Evolutionary conservation across 208 protist species (phyloP).

Genomic region (Vickermania ingenoplastis): DNA sequence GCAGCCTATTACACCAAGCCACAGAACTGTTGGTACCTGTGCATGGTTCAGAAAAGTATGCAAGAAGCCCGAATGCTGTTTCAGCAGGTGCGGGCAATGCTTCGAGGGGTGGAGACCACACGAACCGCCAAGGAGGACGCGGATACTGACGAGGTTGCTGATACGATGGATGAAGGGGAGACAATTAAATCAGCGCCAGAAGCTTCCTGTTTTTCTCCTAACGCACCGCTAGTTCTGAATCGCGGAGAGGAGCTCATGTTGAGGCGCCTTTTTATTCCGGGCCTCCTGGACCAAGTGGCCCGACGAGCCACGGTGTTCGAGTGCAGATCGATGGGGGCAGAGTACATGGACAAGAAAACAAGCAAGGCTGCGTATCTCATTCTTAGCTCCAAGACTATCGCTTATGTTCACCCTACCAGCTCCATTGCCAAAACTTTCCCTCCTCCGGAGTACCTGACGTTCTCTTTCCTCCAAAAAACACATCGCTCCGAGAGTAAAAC

Average conservation of each 20-base stretch:
- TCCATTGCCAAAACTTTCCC: constrained; percentile 72
- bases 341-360: constrained; percentile 76
- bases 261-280: constrained; percentile 77
- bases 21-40: constrained; percentile 7
- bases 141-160: constrained; percentile 32
- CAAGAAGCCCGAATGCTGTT: constrained; percentile 58
- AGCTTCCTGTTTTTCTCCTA: not conserved
- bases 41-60: constrained; percentile 83
- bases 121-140: constrained; percentile 17
- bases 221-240: constrained; percentile 7
- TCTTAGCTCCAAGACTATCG: constrained; percentile 43
- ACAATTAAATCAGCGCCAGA: constrained; percentile 3
- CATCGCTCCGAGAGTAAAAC: constrained; percentile 65
- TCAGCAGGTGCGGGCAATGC: constrained; percentile 32
- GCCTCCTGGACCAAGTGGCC: constrained; percentile 82
- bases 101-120: not conserved
- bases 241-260: constrained; percentile 60
- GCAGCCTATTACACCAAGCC: constrained; percentile 38
- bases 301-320: constrained; percentile 82
- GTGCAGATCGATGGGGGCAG: constrained; percentile 71
- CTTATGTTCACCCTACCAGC: constrained; percentile 81
- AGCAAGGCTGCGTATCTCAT: constrained; percentile 79
- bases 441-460: constrained; percentile 83
- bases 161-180: constrained; percentile 61
- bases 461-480: constrained; percentile 62